These are phyloP conservation scores for Firmiana major DNA, from an alignment of 345 rosid species.

Conservation along the genomic window DNA sequence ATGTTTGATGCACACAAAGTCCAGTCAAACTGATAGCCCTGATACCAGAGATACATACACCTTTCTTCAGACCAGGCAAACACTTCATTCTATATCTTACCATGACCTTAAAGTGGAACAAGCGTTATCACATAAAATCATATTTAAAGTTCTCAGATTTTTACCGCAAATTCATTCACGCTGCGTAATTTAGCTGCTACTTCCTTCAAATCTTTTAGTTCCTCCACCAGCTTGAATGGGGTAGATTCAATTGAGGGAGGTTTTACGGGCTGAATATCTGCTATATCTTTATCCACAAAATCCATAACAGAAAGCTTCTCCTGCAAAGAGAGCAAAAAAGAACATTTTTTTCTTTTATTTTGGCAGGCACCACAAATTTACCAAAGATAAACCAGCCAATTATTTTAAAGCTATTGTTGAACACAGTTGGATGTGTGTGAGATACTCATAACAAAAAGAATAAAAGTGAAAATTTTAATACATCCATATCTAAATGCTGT, in stretches of 20 bases:
- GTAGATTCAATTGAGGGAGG: conserved; percentile 54
- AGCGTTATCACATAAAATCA: background rate
- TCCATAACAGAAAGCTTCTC: conserved; percentile 68
- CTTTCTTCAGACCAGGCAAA: background rate
- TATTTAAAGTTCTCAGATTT: background rate
- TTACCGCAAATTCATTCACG: conserved; percentile 84
- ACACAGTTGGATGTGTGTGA: background rate
- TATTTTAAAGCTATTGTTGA: background rate
- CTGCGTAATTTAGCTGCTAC: conserved; percentile 58
- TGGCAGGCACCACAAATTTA: background rate
- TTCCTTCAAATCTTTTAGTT: conserved; percentile 72
- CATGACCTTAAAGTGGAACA: background rate
- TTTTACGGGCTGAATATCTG: conserved; percentile 35
- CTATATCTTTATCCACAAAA: conserved; percentile 54
- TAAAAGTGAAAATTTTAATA: too few species aligned
- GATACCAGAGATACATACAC: background rate
- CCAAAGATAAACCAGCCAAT: background rate
- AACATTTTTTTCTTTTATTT: background rate
- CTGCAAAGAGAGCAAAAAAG: conserved; percentile 27
- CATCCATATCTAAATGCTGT: background rate
- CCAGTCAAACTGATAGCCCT: background rate
- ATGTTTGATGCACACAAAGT: background rate
- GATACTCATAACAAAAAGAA: background rate
- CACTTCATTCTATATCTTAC: conserved; percentile 6
- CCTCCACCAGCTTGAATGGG: conserved; percentile 71